A percentile compares a stretch with the other conserved stretches of the same genome.
These are phyloP conservation scores for Castanopsis chinensis DNA, from an alignment of 306 rosid species.

Conservation along the genomic window DNA sequence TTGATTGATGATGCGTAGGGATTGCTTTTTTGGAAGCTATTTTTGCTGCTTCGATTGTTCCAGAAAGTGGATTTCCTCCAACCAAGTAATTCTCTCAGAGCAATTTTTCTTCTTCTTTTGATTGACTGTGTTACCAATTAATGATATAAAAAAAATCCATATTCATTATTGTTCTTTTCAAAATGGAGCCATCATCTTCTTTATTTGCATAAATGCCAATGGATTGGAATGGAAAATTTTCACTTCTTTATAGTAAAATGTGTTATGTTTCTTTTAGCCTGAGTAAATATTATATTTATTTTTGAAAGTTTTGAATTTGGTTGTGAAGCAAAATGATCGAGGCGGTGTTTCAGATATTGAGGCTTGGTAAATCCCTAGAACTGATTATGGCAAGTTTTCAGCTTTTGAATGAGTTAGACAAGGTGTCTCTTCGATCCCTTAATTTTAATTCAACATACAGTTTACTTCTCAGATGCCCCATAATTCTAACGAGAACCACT, in stretches of 20 bases:
- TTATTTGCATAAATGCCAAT: not conserved
- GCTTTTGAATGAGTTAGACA: slow-evolving; percentile 67
- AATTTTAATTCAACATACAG: not conserved
- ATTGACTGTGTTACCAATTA: too few relatives aligned
- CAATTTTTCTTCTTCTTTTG: too few relatives aligned
- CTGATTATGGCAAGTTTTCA: slow-evolving; percentile 44
- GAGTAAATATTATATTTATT: not conserved
- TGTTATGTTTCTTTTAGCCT: not conserved
- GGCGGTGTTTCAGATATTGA: slow-evolving; percentile 41
- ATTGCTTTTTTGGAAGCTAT: slow-evolving; percentile 74
- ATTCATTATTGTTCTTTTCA: not conserved
- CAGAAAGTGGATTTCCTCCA: slow-evolving; percentile 49
- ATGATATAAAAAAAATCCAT: too few relatives aligned
- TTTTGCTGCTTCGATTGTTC: slow-evolving; percentile 63
- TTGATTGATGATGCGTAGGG: slow-evolving; percentile 40
- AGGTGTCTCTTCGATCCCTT: slow-evolving; percentile 36
- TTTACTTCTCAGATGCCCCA: not conserved
- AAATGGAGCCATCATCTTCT: not conserved
- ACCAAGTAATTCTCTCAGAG: slow-evolving; percentile 35
- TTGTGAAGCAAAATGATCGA: slow-evolving; percentile 37
- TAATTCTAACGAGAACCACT: slow-evolving; percentile 12
- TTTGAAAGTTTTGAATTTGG: slow-evolving; percentile 1
- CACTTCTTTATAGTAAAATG: not conserved
- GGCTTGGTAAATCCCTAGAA: slow-evolving; percentile 44
- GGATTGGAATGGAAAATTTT: not conserved